Evolutionary conservation across 2,329 filamentous ascomycete genomes (phyloP).

Genomic region (Tricladium varicosporioides): DNA sequence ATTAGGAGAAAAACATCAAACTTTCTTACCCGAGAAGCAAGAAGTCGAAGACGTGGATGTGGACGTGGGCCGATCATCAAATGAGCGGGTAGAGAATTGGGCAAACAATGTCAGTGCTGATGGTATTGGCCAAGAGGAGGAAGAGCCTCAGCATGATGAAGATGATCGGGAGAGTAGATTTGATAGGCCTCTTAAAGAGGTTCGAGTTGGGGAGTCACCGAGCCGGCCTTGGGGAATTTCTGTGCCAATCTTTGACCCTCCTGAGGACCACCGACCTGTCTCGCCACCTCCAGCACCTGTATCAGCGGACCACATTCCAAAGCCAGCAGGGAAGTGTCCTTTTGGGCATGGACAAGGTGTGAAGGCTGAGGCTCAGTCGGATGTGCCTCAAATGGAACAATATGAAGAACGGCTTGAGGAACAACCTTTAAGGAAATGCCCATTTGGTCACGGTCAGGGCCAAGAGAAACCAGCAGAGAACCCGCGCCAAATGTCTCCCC

Average conservation of each 20-base stretch:
- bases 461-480: constrained; percentile 8
- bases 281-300: constrained; percentile 57
- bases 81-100: constrained; percentile 81
- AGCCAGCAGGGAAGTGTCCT: constrained; percentile 51
- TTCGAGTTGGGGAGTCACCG: constrained; percentile 90
- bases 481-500: constrained; percentile 10
- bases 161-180: constrained; percentile 71
- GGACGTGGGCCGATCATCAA: constrained; percentile 48
- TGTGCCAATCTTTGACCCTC: constrained; percentile 60
- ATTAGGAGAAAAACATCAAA: constrained; percentile 81
- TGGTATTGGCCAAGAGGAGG: constrained; percentile 39
- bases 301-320: constrained; percentile 30
- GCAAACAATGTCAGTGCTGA: constrained; percentile 70
- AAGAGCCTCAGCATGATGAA: constrained; percentile 40
- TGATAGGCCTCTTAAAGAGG: constrained; percentile 80
- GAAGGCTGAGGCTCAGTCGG: constrained; percentile 8
- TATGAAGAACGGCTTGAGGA: constrained; percentile 6
- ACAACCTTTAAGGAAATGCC: constrained; percentile 24
- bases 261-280: constrained; percentile 40
- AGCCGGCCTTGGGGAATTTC: constrained; percentile 91
- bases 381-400: constrained; percentile 2
- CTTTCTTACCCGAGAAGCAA: constrained; percentile 63
- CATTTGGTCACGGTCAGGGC: constrained; percentile 35
- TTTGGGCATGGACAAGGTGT: constrained; percentile 39
- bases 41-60: constrained; percentile 38